Evolutionary conservation across 2,329 filamentous ascomycete species (phyloP).

Genomic region (Lachnellula subtilissima): DNA sequence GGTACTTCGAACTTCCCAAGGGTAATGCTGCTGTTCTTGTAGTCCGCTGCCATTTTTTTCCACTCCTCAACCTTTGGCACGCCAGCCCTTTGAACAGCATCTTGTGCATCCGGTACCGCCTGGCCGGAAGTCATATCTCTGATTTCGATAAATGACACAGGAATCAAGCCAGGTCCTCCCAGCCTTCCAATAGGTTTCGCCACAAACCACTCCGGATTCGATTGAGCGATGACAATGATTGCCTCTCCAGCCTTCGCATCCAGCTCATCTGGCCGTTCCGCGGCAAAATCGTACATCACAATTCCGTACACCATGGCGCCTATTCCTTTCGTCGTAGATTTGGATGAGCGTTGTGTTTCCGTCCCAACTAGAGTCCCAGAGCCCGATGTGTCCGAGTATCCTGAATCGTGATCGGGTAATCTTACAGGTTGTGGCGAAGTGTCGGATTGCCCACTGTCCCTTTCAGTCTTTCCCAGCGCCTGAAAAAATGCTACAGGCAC

Average conservation of each 20-base stretch:
- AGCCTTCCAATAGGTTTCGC: constrained; percentile 97
- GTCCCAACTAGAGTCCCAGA: constrained; percentile 31
- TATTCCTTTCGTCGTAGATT: constrained; percentile 49
- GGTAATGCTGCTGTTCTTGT: constrained; percentile 98
- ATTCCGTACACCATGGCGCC: constrained; percentile 95
- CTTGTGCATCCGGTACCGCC: constrained; percentile 74
- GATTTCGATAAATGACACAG: constrained; percentile 94
- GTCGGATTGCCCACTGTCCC: constrained; percentile 75
- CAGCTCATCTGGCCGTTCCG: constrained; percentile 90
- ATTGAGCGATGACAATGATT: constrained; percentile 97
- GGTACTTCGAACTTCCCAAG: constrained; percentile 79
- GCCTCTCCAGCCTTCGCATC: constrained; percentile 93
- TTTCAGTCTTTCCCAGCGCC: constrained; percentile 82
- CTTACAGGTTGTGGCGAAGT: constrained; percentile 47
- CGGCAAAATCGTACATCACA: constrained; percentile 94
- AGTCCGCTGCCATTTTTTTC: constrained; percentile 99
- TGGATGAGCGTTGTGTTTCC: constrained; percentile 32
- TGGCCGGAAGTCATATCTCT: constrained; percentile 86
- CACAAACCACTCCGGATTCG: constrained; percentile 98
- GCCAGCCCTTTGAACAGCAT: constrained; percentile 80
- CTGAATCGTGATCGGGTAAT: constrained; percentile 80
- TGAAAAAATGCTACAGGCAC: constrained; percentile 96
- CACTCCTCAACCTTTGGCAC: constrained; percentile 96
- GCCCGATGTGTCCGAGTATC: constrained; percentile 62
- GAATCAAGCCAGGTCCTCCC: constrained; percentile 92